Percentiles rank a stretch among this genome's conserved stretches.
Evolutionary conservation across 805 yeast genomes (phyloP).

Genomic region (Sungouiozyma ichnusensis): DNA sequence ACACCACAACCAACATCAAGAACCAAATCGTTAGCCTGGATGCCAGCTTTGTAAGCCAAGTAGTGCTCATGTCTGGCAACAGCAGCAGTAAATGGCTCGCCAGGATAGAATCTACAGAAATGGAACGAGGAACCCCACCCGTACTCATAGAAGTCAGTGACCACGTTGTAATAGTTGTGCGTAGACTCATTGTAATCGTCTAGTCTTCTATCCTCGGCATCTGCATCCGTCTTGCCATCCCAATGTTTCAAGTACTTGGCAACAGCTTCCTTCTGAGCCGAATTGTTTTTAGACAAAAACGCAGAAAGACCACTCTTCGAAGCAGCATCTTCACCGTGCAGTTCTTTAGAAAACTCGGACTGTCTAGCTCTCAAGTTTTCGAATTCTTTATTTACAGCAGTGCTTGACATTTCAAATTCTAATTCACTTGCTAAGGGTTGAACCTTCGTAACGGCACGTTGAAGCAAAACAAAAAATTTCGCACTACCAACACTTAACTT

Average conservation of each 20-base stretch:
- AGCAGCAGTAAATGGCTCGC: constrained; percentile 90
- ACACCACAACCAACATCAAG: constrained; percentile 99
- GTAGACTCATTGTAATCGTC: constrained; percentile 85
- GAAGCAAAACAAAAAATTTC: background rate
- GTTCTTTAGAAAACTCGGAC: constrained; percentile 63
- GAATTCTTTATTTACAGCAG: constrained; percentile 4
- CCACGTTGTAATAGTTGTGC: constrained; percentile 91
- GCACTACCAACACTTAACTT: too few relatives aligned
- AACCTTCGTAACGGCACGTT: background rate
- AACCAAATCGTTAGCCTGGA: constrained; percentile 72
- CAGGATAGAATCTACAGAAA: constrained; percentile 85
- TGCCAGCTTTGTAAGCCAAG: constrained; percentile 77
- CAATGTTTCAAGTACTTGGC: constrained; percentile 92
- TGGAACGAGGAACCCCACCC: constrained; percentile 99
- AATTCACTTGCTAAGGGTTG: background rate
- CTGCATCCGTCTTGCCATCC: constrained; percentile 78
- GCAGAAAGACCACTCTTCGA: constrained; percentile 66
- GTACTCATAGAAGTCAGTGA: constrained; percentile 95
- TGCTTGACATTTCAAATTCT: constrained; percentile 3
- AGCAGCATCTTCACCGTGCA: constrained; percentile 70
- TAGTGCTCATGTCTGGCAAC: constrained; percentile 96
- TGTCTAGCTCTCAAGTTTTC: constrained; percentile 29
- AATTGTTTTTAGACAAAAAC: constrained; percentile 61
- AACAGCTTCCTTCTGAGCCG: constrained; percentile 73
- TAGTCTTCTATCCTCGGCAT: constrained; percentile 63